Percentiles rank a stretch among this genome's conserved stretches.
These are phyloP conservation scores for Viola pubescens DNA, from an alignment of 441 rosid genomes.

Conservation along the genomic window DNA sequence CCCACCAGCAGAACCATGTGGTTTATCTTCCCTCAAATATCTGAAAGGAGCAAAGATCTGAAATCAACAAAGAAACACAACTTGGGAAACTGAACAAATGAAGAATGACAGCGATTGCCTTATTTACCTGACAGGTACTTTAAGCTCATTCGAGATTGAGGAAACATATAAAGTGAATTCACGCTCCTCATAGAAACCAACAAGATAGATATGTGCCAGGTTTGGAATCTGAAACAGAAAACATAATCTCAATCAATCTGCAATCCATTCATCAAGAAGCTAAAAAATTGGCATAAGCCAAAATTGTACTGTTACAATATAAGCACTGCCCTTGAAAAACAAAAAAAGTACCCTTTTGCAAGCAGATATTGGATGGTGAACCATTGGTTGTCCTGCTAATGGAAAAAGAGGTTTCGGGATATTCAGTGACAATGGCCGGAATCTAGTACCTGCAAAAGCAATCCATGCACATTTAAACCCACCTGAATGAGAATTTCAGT, in stretches of 20 bases:
- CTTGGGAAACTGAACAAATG: neutral
- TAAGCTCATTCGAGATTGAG: constrained; percentile 75
- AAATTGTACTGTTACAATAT: too few relatives aligned
- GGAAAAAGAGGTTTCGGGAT: constrained; percentile 79
- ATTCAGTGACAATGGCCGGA: constrained; percentile 77
- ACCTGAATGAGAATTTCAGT: neutral
- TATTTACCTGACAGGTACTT: constrained; percentile 68
- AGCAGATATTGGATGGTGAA: constrained; percentile 91
- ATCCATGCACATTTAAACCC: constrained; percentile 9
- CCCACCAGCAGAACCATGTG: constrained; percentile 96
- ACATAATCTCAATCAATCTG: constrained; percentile 13
- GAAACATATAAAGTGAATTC: constrained; percentile 80
- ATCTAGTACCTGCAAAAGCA: constrained; percentile 54
- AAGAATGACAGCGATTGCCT: neutral
- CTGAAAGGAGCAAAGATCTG: constrained; percentile 23
- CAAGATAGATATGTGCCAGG: constrained; percentile 62
- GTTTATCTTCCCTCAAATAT: constrained; percentile 83
- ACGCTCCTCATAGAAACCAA: constrained; percentile 81
- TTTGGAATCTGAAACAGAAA: constrained; percentile 50
- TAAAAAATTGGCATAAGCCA: too few relatives aligned
- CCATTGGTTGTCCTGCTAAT: constrained; percentile 90
- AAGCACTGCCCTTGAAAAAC: neutral
- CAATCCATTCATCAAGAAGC: neutral
- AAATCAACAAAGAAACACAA: constrained; percentile 6
- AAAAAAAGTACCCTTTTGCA: constrained; percentile 63